Base-by-base conservation (phyloP, 345 rosid species). In the Hibiscus trionum region DNA sequence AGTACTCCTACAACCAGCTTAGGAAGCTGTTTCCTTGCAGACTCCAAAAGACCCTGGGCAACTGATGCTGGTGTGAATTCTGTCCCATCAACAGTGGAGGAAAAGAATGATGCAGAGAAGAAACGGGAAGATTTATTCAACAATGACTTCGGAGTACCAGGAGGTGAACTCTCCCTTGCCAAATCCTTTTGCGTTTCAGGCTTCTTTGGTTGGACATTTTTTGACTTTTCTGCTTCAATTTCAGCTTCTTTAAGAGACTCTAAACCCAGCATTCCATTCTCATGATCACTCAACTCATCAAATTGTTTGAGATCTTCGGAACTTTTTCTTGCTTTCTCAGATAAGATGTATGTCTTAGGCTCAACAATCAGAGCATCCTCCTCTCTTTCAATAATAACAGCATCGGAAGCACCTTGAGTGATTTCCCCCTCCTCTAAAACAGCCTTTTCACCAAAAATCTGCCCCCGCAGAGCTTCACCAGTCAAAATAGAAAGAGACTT, bases 51-150 rank as follows among this genome's bases (percentile, higher is more conserved):
- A 58, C 33, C 35, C 33, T 58, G 62, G 62, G 62, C 33, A 58
- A 27, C n/a, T 58, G 62, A 58, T 26, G 62, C 62, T 58, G 35
- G 62, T 26, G 62, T 58, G 62, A 58, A 58, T 26, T 58, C 35
- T 24, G 62, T 58, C 62, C 33, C 62, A 58, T 58, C 62, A 58
- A 26, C n/a, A 27, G n/a, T 58, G 35, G 24, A 58, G 62, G 62
- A 58, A 58, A 58, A 58, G 62, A 58, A 58, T 58, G 62, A 58
- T 11, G 62, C 62, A 58, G 62, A 58, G 62, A 58, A 58, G 62
- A 58, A 58, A 58, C 62, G 62, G 6, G 62, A 58, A 58, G 62
- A 58, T 58, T 58, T 58, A 58, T 58, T 58, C 35, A 58, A 58
- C 35, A 58, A 24, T 58, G 62, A 58, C 62, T 58, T 58, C 11